These are phyloP conservation scores for Pyrenopolyporus hunteri DNA, from an alignment of 495 filamentous ascomycete genomes.

Conservation along the genomic window DNA sequence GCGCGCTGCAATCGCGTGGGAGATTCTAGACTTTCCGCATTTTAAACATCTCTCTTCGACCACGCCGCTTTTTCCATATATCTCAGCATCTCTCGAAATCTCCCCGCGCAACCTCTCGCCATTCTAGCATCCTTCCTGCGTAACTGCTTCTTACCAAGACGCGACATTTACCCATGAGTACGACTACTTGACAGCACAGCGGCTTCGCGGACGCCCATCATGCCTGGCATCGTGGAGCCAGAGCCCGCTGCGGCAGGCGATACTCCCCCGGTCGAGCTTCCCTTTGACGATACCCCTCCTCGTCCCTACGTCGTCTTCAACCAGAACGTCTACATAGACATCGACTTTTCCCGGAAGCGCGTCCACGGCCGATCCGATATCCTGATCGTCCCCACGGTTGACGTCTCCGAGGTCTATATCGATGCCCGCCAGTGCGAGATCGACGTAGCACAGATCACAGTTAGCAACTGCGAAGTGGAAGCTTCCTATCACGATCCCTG, in stretches of 20 bases:
- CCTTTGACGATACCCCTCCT: conserved; percentile 43
- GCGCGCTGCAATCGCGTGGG: not conserved
- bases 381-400: conserved; percentile 70
- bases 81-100: not conserved
- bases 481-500: conserved; percentile 79
- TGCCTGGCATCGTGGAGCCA: conserved; percentile 40
- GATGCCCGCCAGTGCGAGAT: conserved; percentile 87
- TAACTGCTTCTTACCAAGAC: not conserved
- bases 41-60: too few relatives aligned
- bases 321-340: conserved; percentile 86
- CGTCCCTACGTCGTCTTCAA: conserved; percentile 66
- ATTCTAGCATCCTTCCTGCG: not conserved
- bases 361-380: conserved; percentile 83
- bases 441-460: conserved; percentile 63
- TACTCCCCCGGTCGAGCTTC: conserved; percentile 35
- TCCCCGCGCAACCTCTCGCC: not conserved
- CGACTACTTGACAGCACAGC: conserved; percentile 16
- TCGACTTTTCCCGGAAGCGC: conserved; percentile 77
- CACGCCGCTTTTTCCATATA: too few relatives aligned
- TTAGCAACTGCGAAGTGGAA: conserved; percentile 66
- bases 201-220: conserved; percentile 37
- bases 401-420: conserved; percentile 71
- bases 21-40: too few relatives aligned
- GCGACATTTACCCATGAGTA: conserved; percentile 28
- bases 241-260: conserved; percentile 30